Evolutionary conservation across 1,139 yeast genomes (phyloP).

Genomic region (Zhuliangozyma parablackwelliae): DNA sequence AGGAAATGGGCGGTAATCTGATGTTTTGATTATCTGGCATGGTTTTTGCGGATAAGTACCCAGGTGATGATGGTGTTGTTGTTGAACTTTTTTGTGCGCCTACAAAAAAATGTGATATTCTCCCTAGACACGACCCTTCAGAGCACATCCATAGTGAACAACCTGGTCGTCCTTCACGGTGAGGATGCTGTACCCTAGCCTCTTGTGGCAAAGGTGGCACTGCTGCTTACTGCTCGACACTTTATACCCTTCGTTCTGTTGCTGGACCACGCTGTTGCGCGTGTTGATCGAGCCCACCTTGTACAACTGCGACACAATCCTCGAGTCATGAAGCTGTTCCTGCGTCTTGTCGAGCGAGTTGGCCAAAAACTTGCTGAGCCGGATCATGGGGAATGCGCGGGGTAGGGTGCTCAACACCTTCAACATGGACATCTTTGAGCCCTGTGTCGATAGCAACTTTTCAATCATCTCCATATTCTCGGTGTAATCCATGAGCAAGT

Average conservation of each 20-base stretch:
- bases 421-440: slow-evolving; percentile 50
- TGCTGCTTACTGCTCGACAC: slow-evolving; percentile 34
- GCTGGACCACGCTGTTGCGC: slow-evolving; percentile 30
- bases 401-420: slow-evolving; percentile 53
- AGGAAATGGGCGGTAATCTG: slow-evolving; percentile 27
- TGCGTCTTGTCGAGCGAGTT: slow-evolving; percentile 38
- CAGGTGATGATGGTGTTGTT: no score
- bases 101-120: neutral
- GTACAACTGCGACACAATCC: slow-evolving; percentile 30
- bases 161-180: slow-evolving; percentile 49
- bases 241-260: slow-evolving; percentile 32
- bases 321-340: slow-evolving; percentile 21
- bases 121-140: neutral
- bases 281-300: slow-evolving; percentile 34
- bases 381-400: slow-evolving; percentile 38
- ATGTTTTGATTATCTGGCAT: slow-evolving; percentile 5
- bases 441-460: slow-evolving; percentile 44
- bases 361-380: slow-evolving; percentile 43
- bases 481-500: slow-evolving; percentile 28
- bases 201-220: slow-evolving; percentile 59
- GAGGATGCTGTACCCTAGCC: slow-evolving; percentile 61
- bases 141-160: slow-evolving; percentile 66
- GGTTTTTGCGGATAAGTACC: no score
- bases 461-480: slow-evolving; percentile 36
- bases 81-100: neutral